Percentiles rank a stretch among this genome's conserved stretches.
phyloP scores from a whole-genome alignment of 75 land plant species.

The Isoetes taiwanensis region DNA sequence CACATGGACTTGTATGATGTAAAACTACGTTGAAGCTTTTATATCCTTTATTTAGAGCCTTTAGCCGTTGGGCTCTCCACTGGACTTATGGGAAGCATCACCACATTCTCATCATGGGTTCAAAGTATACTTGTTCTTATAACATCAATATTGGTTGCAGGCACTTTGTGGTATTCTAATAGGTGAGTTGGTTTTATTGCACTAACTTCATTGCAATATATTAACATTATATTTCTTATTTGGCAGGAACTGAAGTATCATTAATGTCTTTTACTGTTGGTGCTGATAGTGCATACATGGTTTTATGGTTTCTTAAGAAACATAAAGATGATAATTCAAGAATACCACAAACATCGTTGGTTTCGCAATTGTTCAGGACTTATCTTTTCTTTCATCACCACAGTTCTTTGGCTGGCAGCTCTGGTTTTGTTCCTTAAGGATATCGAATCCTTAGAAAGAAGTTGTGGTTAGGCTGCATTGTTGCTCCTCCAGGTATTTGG shows the following conservation, averaged over 20 bases:
- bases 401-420: background rate
- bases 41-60: background rate
- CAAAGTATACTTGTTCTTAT: background rate
- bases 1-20: too few relatives aligned
- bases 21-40: too few relatives aligned
- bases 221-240: background rate
- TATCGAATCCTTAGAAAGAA: background rate
- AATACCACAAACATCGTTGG: background rate
- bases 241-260: background rate
- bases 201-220: background rate
- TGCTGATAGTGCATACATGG: background rate
- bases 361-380: background rate
- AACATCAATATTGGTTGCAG: background rate
- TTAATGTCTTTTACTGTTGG: background rate
- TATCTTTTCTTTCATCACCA: background rate
- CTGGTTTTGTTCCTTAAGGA: background rate
- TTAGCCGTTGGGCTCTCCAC: constrained; percentile 1
- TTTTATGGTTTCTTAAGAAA: background rate
- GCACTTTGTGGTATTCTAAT: background rate
- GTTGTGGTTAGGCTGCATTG: background rate
- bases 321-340: background rate
- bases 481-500: background rate
- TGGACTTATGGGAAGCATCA: constrained; percentile 7
- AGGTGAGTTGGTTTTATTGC: background rate
- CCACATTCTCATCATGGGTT: constrained; percentile 3